phyloP scores from a whole-genome alignment of 805 yeast genomes.

The Pichia cabralensis region DNA sequence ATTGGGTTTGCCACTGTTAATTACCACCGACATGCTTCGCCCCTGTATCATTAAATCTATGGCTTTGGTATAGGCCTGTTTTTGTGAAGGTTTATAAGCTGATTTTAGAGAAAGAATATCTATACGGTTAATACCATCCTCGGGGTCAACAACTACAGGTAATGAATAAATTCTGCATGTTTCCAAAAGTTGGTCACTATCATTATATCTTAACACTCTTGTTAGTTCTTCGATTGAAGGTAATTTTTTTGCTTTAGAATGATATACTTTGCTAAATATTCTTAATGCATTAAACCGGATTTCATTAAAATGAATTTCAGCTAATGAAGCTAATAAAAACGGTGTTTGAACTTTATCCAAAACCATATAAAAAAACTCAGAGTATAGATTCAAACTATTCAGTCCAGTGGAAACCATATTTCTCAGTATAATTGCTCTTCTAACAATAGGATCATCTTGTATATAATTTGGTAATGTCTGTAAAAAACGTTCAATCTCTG shows the following conservation, averaged over 20 bases:
- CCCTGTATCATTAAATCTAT: conserved; percentile 32
- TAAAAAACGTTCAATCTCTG: conserved; percentile 69
- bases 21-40: conserved; percentile 24
- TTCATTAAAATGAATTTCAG: conserved; percentile 75
- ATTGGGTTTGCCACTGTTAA: conserved; percentile 29
- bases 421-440: conserved; percentile 63
- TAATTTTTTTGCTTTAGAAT: conserved; percentile 61
- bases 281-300: conserved; percentile 65
- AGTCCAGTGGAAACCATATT: conserved; percentile 54
- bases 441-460: conserved; percentile 46
- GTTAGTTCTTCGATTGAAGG: conserved; percentile 35
- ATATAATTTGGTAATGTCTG: conserved; percentile 57
- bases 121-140: conserved; percentile 19
- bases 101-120: conserved; percentile 35
- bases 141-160: conserved; percentile 28
- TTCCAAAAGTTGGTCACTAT: conserved; percentile 36
- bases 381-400: conserved; percentile 52
- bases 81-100: conserved; percentile 23
- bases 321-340: conserved; percentile 56
- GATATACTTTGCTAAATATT: conserved; percentile 55
- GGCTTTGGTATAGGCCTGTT: conserved; percentile 35
- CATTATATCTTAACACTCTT: conserved; percentile 56
- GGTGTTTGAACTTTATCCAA: conserved; percentile 42
- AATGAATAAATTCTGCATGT: conserved; percentile 62
- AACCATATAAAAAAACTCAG: conserved; percentile 49